A percentile compares a stretch with the other conserved stretches of the same genome.
Conservation (phyloP, 108 stramenopile species). For the Cyclotella baltica region DNA sequence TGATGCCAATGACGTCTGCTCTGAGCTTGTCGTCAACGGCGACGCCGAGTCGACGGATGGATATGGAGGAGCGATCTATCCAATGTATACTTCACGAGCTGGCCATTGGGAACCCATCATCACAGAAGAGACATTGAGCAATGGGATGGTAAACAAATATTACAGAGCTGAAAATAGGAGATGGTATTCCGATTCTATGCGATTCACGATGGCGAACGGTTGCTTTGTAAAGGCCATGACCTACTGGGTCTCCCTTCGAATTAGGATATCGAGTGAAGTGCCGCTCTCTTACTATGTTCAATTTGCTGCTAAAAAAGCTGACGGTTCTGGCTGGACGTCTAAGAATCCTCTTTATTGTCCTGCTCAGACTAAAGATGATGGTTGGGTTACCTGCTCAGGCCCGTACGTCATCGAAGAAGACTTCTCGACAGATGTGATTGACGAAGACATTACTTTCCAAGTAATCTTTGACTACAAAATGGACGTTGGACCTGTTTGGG, state of each 20-base stretch:
- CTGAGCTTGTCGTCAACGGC: constrained; percentile 61
- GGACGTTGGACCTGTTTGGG: constrained; percentile 24
- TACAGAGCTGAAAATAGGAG: constrained; percentile 30
- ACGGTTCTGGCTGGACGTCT: constrained; percentile 28
- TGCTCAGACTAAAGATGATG: constrained; percentile 16
- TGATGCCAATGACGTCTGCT: constrained; percentile 45
- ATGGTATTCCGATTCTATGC: constrained; percentile 30
- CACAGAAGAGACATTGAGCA: constrained; percentile 23
- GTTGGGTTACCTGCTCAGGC: constrained; percentile 46
- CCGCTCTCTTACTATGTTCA: constrained; percentile 17
- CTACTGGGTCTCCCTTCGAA: constrained; percentile 36
- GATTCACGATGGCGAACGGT: constrained; percentile 1
- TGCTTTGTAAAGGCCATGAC: constrained; percentile 38
- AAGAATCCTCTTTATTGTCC: constrained; percentile 31
- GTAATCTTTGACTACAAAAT: constrained; percentile 17
- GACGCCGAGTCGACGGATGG: constrained; percentile 34
- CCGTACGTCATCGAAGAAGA: constrained; percentile 30
- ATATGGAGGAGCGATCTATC: constrained; percentile 6
- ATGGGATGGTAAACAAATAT: constrained; percentile 46
- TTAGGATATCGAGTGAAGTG: constrained; percentile 14
- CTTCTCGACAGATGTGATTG: not conserved
- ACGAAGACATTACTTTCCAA: constrained; percentile 6
- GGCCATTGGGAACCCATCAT: constrained; percentile 23
- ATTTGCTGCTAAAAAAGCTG: constrained; percentile 27
- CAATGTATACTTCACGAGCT: not conserved